Evolutionary conservation across 306 rosid genomes (phyloP), one percentile per base, ranked within the genome.

Genomic region (Rosa multiflora): DNA sequence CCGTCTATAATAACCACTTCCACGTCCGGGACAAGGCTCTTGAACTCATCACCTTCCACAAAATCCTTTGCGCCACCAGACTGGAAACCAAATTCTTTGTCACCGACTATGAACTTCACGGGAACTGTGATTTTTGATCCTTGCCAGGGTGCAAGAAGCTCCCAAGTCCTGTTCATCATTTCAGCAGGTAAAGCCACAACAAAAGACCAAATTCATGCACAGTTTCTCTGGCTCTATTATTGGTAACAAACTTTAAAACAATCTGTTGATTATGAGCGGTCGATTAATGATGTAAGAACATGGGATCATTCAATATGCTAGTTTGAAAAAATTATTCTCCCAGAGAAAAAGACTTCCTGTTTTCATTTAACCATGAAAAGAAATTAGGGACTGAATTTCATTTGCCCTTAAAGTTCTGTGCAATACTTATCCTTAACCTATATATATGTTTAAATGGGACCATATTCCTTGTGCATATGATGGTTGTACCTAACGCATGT

Each of bases 91-190:
- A 84, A 68, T 17, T 82, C 84, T 80, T 82, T 72, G 85, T 85
- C 82, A 1, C 91, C 85, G 3, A 49, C 15, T 32, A 84, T 72
- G 82, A 56, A 72, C 80, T 86, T 86, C 20, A 85, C 81, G 2
- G 86, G 86, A 56, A 88, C 87, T 2, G 17, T 53, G 9, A 82
- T 69, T 75, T 77, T 79, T 67, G 78, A 75, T 64, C 82, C 91
- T 76, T 80, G 83, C 88, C 88, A 85, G 23, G 88, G 84, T 76
- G 90, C 86, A 39, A 80, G 81, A 71, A 84, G 88, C 76, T 82
- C 90, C 87, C 90, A 80, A 20, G 67, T 89, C 83, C 87, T 86
- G 87, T 75, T 43, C 73, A 40, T 64, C 56, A 63, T 39, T 35
- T 49, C 40, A 63, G 4, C 13, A 64, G 55, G 39, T 35, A 32